These are phyloP conservation scores for Trypanosoma avium DNA, from an alignment of 208 protist genomes.

Conservation along the genomic window DNA sequence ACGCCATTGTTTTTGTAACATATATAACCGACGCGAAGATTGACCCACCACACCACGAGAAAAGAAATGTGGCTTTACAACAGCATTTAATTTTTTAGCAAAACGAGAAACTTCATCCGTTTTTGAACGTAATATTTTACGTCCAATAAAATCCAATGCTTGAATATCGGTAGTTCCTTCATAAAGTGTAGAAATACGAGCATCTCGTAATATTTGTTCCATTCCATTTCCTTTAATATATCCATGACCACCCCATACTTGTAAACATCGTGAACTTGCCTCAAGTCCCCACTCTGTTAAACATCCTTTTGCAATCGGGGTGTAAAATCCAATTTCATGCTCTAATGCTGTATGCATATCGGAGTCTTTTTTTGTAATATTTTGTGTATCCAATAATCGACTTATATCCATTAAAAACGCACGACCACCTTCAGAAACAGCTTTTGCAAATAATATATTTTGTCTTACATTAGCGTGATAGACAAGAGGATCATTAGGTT, in stretches of 20 bases:
- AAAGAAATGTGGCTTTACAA: conserved; percentile 37
- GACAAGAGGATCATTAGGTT: conserved; percentile 63
- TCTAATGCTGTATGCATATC: conserved; percentile 37
- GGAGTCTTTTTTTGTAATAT: conserved; percentile 24
- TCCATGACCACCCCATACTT: conserved; percentile 79
- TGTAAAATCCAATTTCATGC: conserved; percentile 84
- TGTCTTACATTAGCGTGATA: conserved; percentile 79
- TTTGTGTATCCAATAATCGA: conserved; percentile 65
- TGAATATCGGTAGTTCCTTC: conserved; percentile 87
- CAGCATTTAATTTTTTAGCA: conserved; percentile 38
- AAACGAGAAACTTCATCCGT: conserved; percentile 46
- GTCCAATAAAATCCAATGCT: conserved; percentile 83
- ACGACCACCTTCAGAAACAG: conserved; percentile 80
- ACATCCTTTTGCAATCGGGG: conserved; percentile 83
- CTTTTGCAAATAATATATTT: conserved; percentile 82
- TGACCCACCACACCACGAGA: conserved; percentile 36
- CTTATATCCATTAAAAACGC: conserved; percentile 72
- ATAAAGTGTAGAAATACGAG: conserved; percentile 72
- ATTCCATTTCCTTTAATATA: conserved; percentile 85
- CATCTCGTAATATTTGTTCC: conserved; percentile 80
- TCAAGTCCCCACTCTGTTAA: conserved; percentile 81
- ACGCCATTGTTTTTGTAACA: conserved; percentile 69
- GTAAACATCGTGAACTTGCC: conserved; percentile 53
- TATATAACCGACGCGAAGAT: conserved; percentile 45
- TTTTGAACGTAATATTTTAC: conserved; percentile 74